Conservation (phyloP, 345 rosid genomes). For the Arabidopsis arenosa region DNA sequence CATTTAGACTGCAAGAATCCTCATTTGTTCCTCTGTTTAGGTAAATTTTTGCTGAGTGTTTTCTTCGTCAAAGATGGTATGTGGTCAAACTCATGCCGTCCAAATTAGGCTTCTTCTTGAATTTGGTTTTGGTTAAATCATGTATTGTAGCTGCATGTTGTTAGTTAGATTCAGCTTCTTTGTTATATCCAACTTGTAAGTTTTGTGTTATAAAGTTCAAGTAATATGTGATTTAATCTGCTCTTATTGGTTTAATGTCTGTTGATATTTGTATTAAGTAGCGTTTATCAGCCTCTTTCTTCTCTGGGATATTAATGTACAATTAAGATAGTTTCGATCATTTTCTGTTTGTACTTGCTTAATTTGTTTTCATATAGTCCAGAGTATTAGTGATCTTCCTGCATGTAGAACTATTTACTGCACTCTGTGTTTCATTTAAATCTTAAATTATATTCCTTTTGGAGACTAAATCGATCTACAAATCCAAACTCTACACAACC, state of each 20-base stretch:
- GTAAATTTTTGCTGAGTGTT: background rate
- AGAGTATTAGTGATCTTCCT: background rate
- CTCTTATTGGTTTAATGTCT: background rate
- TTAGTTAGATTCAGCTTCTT: conserved; percentile 22
- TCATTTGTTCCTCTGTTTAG: conserved; percentile 8
- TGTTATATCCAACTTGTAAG: conserved; percentile 23
- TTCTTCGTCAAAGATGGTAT: conserved; percentile 24
- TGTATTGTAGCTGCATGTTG: conserved; percentile 31
- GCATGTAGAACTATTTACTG: conserved; percentile 3
- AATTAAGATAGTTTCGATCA: conserved; percentile 7
- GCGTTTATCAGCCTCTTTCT: background rate
- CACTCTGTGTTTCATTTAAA: background rate
- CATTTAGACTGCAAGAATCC: background rate
- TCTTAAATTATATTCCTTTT: background rate
- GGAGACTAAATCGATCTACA: background rate
- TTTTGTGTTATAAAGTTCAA: conserved; percentile 22
- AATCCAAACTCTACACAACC: background rate
- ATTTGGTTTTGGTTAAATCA: conserved; percentile 28
- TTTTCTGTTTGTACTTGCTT: conserved; percentile 1
- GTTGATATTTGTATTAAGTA: background rate
- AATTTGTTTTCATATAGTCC: background rate
- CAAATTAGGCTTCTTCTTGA: conserved; percentile 6
- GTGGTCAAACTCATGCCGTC: conserved; percentile 11
- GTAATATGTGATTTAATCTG: background rate
- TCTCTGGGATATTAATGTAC: background rate